Percentiles rank a stretch among this genome's conserved stretches.
Evolutionary conservation across 2,329 filamentous ascomycete species (phyloP).

Genomic region (Hypoxylon sp.): DNA sequence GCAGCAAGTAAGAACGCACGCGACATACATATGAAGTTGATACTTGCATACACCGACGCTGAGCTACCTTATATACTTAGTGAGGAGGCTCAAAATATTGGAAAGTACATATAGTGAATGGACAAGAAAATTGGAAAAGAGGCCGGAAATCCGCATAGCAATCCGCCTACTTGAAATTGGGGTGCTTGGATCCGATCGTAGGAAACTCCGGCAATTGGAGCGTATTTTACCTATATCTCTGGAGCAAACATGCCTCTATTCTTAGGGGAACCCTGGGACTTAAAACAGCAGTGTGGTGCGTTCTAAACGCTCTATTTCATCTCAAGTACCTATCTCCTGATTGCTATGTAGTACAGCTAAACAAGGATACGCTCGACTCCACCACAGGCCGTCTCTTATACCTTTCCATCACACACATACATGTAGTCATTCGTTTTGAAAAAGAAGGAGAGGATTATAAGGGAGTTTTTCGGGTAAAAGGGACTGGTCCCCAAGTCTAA

Average conservation of each 20-base stretch:
- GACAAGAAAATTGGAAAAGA: slow-evolving; percentile 20
- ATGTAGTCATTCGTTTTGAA: slow-evolving; percentile 8
- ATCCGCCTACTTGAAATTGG: slow-evolving; percentile 38
- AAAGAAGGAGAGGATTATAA: slow-evolving; percentile 10
- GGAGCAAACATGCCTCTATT: slow-evolving; percentile 2
- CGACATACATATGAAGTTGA: slow-evolving; percentile 32
- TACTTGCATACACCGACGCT: slow-evolving; percentile 29
- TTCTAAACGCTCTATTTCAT: background rate
- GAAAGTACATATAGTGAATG: too few relatives aligned
- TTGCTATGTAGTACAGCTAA: slow-evolving; percentile 23
- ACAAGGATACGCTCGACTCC: slow-evolving; percentile 35
- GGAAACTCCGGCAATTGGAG: slow-evolving; percentile 24
- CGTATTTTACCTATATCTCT: slow-evolving; percentile 14
- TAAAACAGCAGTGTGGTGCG: slow-evolving; percentile 3
- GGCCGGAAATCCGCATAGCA: slow-evolving; percentile 38
- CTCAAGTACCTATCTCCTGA: slow-evolving; percentile 13
- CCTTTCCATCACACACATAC: slow-evolving; percentile 9
- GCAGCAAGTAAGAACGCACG: slow-evolving; percentile 29
- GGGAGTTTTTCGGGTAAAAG: slow-evolving; percentile 11
- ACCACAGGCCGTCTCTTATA: slow-evolving; percentile 14
- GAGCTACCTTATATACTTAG: slow-evolving; percentile 13
- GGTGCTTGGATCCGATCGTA: slow-evolving; percentile 32
- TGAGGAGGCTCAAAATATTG: slow-evolving; percentile 35
- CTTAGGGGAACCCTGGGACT: slow-evolving; percentile 3
- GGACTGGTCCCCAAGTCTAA: slow-evolving; percentile 1